phyloP scores from a whole-genome alignment of 139 green algal genomes.

The Volvox reticuliferus region DNA sequence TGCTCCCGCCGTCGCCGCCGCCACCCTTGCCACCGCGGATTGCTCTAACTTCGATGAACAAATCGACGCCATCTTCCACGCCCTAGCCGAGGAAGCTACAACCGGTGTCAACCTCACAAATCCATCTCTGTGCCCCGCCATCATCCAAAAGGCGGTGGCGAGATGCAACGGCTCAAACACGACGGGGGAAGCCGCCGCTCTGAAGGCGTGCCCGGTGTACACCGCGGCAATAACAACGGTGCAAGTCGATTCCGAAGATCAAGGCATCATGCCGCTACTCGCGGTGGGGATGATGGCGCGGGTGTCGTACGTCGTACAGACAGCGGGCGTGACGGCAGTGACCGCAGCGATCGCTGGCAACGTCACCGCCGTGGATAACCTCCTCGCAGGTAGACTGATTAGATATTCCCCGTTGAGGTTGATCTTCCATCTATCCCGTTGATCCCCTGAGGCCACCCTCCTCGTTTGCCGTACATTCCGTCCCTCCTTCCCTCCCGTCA shows the following conservation, averaged over 20 bases:
- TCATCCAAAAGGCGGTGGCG: not conserved
- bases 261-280: not conserved
- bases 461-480: too few relatives aligned
- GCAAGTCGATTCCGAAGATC: not conserved
- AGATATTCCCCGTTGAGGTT: too few relatives aligned
- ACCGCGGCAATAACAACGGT: not conserved
- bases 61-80: not conserved
- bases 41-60: not conserved
- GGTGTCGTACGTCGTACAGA: slow-evolving; percentile 30
- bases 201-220: not conserved
- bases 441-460: too few relatives aligned
- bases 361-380: not conserved
- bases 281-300: not conserved
- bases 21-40: not conserved
- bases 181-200: not conserved
- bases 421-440: too few relatives aligned
- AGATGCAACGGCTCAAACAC: not conserved
- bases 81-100: not conserved
- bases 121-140: not conserved
- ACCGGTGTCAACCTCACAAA: not conserved
- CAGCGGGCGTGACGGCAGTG: not conserved
- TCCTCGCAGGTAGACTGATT: not conserved
- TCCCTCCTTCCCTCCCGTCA: too few relatives aligned
- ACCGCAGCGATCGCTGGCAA: not conserved
- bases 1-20: not conserved